Evolutionary conservation across 495 filamentous ascomycete genomes (phyloP).

Genomic region (Cercophora sp.): DNA sequence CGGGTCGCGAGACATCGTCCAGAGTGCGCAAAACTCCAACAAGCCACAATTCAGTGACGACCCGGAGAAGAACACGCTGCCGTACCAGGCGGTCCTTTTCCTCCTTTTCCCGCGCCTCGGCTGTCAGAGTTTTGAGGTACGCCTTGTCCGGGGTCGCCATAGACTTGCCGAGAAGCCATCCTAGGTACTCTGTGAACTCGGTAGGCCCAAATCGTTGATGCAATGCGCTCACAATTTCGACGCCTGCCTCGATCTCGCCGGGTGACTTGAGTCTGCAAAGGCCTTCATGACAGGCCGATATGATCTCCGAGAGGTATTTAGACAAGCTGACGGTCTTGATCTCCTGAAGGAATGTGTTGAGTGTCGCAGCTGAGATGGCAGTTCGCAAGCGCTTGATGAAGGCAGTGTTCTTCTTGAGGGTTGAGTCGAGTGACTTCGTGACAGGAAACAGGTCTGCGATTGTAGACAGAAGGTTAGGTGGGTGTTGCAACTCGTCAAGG

Average conservation of each 20-base stretch:
- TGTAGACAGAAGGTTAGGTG: not conserved
- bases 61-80: constrained; percentile 79
- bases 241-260: constrained; percentile 83
- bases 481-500: constrained; percentile 14
- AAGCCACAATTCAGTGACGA: constrained; percentile 95
- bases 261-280: constrained; percentile 86
- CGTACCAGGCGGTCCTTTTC: constrained; percentile 88
- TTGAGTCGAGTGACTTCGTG: constrained; percentile 81
- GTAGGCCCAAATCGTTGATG: constrained; percentile 91
- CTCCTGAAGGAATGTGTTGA: constrained; percentile 83
- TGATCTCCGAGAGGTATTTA: constrained; percentile 97
- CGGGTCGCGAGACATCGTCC: constrained; percentile 82
- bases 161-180: constrained; percentile 88
- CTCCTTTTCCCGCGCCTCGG: constrained; percentile 86
- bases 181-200: constrained; percentile 88
- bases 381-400: constrained; percentile 97
- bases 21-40: constrained; percentile 81
- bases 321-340: constrained; percentile 88
- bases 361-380: constrained; percentile 71
- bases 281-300: constrained; percentile 96
- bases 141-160: constrained; percentile 89
- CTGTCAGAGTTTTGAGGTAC: constrained; percentile 69
- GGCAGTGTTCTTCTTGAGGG: constrained; percentile 97
- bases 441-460: constrained; percentile 73
- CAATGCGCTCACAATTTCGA: constrained; percentile 88